Evolutionary conservation across 2,329 filamentous ascomycete genomes (phyloP), one percentile per base, ranked within the genome.

Genomic region (Pseudocercospora eumusae): DNA sequence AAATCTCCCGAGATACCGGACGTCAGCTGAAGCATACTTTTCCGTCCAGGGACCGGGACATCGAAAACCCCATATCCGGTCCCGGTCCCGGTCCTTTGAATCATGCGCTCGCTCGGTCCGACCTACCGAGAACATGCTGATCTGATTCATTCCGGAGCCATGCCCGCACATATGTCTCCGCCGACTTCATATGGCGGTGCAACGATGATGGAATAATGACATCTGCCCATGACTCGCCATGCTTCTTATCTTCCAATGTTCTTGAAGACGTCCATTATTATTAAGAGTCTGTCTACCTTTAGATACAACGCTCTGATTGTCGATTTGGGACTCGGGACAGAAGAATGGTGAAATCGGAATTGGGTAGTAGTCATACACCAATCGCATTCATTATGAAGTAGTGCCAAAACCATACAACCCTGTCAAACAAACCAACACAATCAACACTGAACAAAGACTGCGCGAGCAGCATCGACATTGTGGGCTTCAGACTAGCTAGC

Each of bases 211-310:
- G n/a, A n/a, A n/a, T n/a, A n/a, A n/a, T 54, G 25, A 21, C 50
- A 54, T 54, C 25, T 31, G 21, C 57, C 49, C 42, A 45, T 60
- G 57, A 60, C 50, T 60, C 57, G 50, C 45, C 50, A 15, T 49
- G 50, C 57, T 44, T 60, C 36, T 18, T 44, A 47, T 40, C 57
- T 54, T 47, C 47, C n/a, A n/a, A n/a, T n/a, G n/a, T 60, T 60
- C 49, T 52, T 27, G 57, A 54, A 59, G 45, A 54, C 47, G 44
- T 54, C 57, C 31, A n/a, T n/a, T n/a, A n/a, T n/a, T n/a, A 50
- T 27, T 45, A 20, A 47, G 49, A 44, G 57, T n/a, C n/a, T n/a
- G n/a, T n/a, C n/a, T n/a, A n/a, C n/a, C n/a, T n/a, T n/a, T n/a
- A n/a, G n/a, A n/a, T n/a, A n/a, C n/a, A n/a, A n/a, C n/a, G n/a